Evolutionary conservation across 805 yeast genomes (phyloP), one percentile per base, ranked within the genome.

Genomic region (Candida coleopterorum): DNA sequence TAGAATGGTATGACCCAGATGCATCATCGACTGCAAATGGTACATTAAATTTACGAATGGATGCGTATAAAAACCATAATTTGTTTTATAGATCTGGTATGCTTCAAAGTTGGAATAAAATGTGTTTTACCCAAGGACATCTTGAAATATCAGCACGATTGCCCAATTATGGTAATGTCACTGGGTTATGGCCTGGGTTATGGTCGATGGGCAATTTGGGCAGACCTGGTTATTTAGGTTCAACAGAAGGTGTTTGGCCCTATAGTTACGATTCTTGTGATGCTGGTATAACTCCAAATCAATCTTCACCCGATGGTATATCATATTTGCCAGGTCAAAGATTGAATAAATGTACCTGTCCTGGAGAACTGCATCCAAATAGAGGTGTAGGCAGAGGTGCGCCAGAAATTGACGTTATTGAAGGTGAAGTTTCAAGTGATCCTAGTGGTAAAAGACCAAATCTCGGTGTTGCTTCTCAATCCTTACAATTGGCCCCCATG

Each of bases 401-500:
- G 0, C 68, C 68, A 8, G 97, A 88, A 70, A 86, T 90, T 49
- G 97, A 90, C 76, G 78, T 81, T 30, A 57, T 90, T 35, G 97
- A 90, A 74, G 96, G 82, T 45, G 88, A 86, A 47, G 75, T 78
- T 18, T 79, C 77, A 44, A 68, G 81, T 2, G 65, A 57, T 10
- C 38, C 68, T 15, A 43, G 47, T 27, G 44, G 44, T 17, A 18
- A 26, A 18, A 29, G 23, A 7, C 35, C 39, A 9, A 36, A 35
- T 16, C 53, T 64, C 45, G 93, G 93, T 48, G 75, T 81, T 29
- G 96, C 89, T 1, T 86, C 97, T 4, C 98, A 90, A 61, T 87
- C 97, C 3, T 61, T 82, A 53, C 97, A 90, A 68, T 64, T 87
- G 44, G 97, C 97, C 12, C 97, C 97, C 8, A 78, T 78, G 55